These are phyloP conservation scores for Tylopilus cervinicoccineus DNA, from an alignment of 768 basidiomycete genomes.

Conservation along the genomic window DNA sequence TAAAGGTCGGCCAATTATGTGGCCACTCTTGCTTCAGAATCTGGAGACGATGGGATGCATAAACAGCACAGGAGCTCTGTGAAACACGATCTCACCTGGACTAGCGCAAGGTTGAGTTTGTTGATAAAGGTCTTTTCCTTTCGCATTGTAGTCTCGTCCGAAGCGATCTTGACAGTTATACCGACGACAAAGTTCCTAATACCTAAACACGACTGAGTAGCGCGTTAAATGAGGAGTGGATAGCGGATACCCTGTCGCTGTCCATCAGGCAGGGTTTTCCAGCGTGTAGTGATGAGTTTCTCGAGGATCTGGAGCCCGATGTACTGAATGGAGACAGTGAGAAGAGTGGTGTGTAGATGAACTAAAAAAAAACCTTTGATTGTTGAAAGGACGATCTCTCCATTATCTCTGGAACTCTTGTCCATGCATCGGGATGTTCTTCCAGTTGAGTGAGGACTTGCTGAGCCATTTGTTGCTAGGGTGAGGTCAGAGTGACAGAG, in stretches of 20 bases:
- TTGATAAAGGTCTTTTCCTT: constrained; percentile 94
- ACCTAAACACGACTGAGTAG: constrained; percentile 41
- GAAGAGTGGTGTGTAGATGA: neutral
- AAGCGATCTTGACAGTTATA: constrained; percentile 88
- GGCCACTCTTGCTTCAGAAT: constrained; percentile 99
- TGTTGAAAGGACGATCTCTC: constrained; percentile 82
- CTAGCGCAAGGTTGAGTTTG: constrained; percentile 94
- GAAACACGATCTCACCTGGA: constrained; percentile 59
- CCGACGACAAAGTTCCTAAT: constrained; percentile 97
- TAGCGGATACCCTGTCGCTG: constrained; percentile 74
- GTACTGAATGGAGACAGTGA: constrained; percentile 52
- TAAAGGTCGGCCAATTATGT: constrained; percentile 98
- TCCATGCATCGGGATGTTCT: constrained; percentile 96
- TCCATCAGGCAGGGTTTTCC: constrained; percentile 93
- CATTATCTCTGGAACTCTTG: constrained; percentile 90
- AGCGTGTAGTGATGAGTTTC: constrained; percentile 89
- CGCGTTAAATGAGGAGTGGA: constrained; percentile 1
- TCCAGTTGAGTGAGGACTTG: constrained; percentile 93
- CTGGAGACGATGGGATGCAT: constrained; percentile 38
- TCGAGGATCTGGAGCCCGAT: constrained; percentile 97
- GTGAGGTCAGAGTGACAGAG: constrained; percentile 7
- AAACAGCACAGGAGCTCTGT: neutral
- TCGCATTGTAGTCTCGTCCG: constrained; percentile 83
- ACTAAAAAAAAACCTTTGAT: constrained; percentile 55
- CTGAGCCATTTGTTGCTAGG: constrained; percentile 92